Conservation (phyloP, 2,329 filamentous ascomycete genomes). For the Clonostachys chloroleuca region DNA sequence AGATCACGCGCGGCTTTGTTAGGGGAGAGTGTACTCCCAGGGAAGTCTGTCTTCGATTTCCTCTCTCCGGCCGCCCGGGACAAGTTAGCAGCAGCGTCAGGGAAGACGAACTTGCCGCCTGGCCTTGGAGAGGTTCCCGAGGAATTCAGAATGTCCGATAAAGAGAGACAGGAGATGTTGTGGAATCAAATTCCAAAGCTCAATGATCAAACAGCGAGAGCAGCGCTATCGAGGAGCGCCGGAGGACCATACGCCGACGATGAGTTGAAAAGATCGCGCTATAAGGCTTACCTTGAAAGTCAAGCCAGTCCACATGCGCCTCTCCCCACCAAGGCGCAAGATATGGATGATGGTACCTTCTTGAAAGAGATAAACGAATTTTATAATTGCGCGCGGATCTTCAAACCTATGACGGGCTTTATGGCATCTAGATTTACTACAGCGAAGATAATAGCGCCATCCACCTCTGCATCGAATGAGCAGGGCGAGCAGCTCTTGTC, state of each 20-base stretch:
- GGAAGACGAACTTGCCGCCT: constrained; percentile 71
- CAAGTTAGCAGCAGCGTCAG: constrained; percentile 70
- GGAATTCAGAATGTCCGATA: constrained; percentile 58
- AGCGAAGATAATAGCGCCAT: constrained; percentile 37
- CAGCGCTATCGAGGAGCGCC: constrained; percentile 61
- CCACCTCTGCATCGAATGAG: constrained; percentile 9
- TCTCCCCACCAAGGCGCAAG: constrained; percentile 39
- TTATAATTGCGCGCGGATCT: constrained; percentile 60
- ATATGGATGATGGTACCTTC: constrained; percentile 66
- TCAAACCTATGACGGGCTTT: constrained; percentile 84
- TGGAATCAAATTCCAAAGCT: constrained; percentile 57
- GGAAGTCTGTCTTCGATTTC: constrained; percentile 95
- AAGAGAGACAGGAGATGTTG: constrained; percentile 55
- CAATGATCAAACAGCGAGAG: constrained; percentile 62
- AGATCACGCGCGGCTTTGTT: constrained; percentile 73
- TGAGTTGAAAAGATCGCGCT: constrained; percentile 72
- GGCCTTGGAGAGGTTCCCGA: constrained; percentile 71
- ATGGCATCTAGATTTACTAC: constrained; percentile 95
- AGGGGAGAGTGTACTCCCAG: constrained; percentile 72
- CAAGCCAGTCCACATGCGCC: constrained; percentile 41
- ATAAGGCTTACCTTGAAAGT: constrained; percentile 75
- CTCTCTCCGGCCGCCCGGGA: constrained; percentile 75
- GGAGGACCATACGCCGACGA: constrained; percentile 80
- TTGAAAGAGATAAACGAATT: constrained; percentile 77
- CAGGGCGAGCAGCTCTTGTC: constrained; percentile 15